phyloP scores from a whole-genome alignment of 2,329 filamentous ascomycete species.

The Aureobasidium sp. region DNA sequence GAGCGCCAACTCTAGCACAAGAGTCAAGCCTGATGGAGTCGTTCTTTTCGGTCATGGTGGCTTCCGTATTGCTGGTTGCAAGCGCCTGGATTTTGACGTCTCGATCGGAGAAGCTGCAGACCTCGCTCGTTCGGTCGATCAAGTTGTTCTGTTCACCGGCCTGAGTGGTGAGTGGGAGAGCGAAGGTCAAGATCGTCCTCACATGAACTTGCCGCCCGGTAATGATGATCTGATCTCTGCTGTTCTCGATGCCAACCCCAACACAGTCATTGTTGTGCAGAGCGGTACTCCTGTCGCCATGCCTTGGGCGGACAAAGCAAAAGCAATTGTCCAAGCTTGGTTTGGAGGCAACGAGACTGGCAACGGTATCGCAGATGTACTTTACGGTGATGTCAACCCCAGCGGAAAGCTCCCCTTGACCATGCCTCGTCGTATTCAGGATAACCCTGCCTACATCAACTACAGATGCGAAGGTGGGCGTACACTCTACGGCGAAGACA shows the following conservation, averaged over 20 bases:
- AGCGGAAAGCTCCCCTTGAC: constrained; percentile 76
- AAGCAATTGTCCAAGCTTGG: constrained; percentile 16
- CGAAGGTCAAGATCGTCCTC: constrained; percentile 54
- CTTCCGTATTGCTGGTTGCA: background rate
- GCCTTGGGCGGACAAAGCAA: constrained; percentile 15
- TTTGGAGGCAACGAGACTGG: constrained; percentile 71
- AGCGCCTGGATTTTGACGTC: background rate
- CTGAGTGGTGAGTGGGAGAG: constrained; percentile 25
- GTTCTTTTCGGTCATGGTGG: background rate
- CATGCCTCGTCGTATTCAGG: constrained; percentile 59
- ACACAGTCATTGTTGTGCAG: constrained; percentile 65
- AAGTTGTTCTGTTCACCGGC: constrained; percentile 61
- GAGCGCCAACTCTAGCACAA: background rate
- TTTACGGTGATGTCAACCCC: constrained; percentile 66
- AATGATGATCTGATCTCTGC: background rate
- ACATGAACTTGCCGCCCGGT: constrained; percentile 46
- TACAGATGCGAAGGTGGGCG: constrained; percentile 51
- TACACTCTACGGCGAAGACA: constrained; percentile 61
- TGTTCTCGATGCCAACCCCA: constrained; percentile 60
- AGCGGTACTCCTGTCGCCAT: constrained; percentile 60
- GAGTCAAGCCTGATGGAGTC: background rate
- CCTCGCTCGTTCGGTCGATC: constrained; percentile 54
- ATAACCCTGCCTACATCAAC: constrained; percentile 42
- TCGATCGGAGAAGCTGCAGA: constrained; percentile 44
- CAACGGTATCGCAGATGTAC: constrained; percentile 64